Evolutionary conservation across 352 stramenopile species (phyloP), one percentile per base, ranked within the genome.

Genomic region (Hyaloperonospora arabidopsidis): DNA sequence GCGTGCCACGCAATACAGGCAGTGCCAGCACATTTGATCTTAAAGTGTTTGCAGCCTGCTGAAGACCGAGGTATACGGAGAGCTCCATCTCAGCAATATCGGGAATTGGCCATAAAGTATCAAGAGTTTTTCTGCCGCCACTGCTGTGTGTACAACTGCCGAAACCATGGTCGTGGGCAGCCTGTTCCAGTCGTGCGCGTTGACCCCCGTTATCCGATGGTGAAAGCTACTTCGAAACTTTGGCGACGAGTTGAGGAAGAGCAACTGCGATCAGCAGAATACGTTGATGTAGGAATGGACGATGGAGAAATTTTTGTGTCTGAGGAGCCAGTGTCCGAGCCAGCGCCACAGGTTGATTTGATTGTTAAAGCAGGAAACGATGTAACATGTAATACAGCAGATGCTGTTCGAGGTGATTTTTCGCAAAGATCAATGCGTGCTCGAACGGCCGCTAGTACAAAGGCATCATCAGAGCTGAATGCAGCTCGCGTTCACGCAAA

Each of bases 121-220:
- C 70, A 70, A 35, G 57, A 74, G 18, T 72, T 87, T 25, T 89
- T 90, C 38, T 93, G 83, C 41, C 76, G 80, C 6, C 76, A 71
- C n/a, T 93, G 83, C 61, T 86, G 72, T 47, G 40, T 54, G 35
- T 93, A 87, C 68, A 88, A 82, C 50, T 93, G 83, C 54, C 61
- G 76, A 54, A 70, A 84, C 25, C 83, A 93, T 56, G 80, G 79
- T 14, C 59, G 71, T 39, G 54, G 76, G 7, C 77, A 88, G 49
- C 76, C 79, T 10, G 35, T 66, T 21, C 61, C 76, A 7, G 39
- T 59, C 19, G 57, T 73, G 39, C 76, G 79, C 6, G 61, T 65
- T 0, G 79, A 92, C 52, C 81, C 81, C 3, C 60, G 51, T 5
- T 81, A 86, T 58, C 81, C 81, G 0, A 4, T 54, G 0, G 70